Evolutionary conservation across 2,329 filamentous ascomycete species (phyloP).

Genomic region (Mollisia scopiformis): DNA sequence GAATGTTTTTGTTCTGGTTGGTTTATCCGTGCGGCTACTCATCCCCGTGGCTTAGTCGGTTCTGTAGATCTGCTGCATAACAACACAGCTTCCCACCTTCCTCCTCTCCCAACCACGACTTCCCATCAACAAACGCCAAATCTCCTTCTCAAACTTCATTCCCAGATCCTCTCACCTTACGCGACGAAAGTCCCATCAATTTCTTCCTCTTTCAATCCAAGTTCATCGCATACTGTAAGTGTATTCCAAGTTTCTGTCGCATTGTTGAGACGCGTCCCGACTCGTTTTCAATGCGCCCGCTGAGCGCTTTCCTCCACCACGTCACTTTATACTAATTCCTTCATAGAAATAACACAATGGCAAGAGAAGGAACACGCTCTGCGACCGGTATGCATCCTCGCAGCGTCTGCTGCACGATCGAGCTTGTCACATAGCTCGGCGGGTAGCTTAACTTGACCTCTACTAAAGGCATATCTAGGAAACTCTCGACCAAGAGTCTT

Average conservation of each 20-base stretch:
- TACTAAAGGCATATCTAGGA: slow-evolving; percentile 33
- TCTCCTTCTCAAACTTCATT: slow-evolving; percentile 15
- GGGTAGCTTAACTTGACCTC: slow-evolving; percentile 24
- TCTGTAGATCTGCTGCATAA: slow-evolving; percentile 24
- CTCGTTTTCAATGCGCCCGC: slow-evolving; percentile 32
- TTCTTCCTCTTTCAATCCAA: neutral
- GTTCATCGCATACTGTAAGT: slow-evolving; percentile 27
- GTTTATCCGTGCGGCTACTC: slow-evolving; percentile 26
- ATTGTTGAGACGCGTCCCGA: slow-evolving; percentile 29
- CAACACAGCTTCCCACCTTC: slow-evolving; percentile 24
- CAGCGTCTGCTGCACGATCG: slow-evolving; percentile 12
- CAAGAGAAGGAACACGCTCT: slow-evolving; percentile 34
- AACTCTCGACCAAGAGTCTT: slow-evolving; percentile 34
- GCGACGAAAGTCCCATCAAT: slow-evolving; percentile 20
- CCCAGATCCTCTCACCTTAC: slow-evolving; percentile 6
- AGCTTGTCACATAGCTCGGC: slow-evolving; percentile 26
- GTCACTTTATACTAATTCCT: slow-evolving; percentile 26
- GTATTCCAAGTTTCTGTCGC: slow-evolving; percentile 24
- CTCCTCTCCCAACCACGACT: slow-evolving; percentile 19
- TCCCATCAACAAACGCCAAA: slow-evolving; percentile 24
- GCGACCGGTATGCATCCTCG: slow-evolving; percentile 32
- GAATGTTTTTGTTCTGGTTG: slow-evolving; percentile 13
- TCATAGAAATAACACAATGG: slow-evolving; percentile 34
- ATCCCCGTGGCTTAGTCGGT: slow-evolving; percentile 16
- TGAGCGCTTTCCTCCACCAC: slow-evolving; percentile 26